phyloP scores from a whole-genome alignment of 1,139 yeast genomes.

The Sugiyamaella sp. region DNA sequence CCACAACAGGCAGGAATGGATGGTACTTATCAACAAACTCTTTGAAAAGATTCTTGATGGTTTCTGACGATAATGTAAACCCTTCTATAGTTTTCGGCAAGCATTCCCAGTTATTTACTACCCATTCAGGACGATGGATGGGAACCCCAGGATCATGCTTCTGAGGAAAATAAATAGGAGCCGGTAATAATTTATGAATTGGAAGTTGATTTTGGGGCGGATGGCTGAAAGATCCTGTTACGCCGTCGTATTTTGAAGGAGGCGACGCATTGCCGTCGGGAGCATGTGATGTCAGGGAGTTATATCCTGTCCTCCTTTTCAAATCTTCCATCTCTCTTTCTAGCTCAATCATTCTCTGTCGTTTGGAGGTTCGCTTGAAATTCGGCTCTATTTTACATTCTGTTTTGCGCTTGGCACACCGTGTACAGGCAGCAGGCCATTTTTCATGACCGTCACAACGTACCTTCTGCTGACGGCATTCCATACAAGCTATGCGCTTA shows the following conservation, averaged over 20 bases:
- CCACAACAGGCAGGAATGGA: constrained; percentile 85
- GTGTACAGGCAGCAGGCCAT: constrained; percentile 78
- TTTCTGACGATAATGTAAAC: constrained; percentile 59
- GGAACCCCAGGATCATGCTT: constrained; percentile 10
- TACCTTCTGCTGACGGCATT: constrained; percentile 92
- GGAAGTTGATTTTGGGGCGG: constrained; percentile 18
- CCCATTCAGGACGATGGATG: constrained; percentile 13
- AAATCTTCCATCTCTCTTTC: constrained; percentile 77
- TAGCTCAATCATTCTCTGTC: constrained; percentile 74
- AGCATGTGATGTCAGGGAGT: constrained; percentile 48
- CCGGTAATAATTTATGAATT: constrained; percentile 19
- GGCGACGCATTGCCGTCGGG: not conserved
- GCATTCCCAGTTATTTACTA: constrained; percentile 44
- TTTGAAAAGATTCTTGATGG: constrained; percentile 63
- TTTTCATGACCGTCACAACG: constrained; percentile 83
- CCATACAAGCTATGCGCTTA: constrained; percentile 87
- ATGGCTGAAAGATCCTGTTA: not conserved
- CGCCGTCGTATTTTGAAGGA: constrained; percentile 1
- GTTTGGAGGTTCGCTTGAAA: constrained; percentile 84
- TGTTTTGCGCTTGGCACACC: constrained; percentile 72
- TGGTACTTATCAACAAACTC: constrained; percentile 80
- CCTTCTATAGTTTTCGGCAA: constrained; percentile 70
- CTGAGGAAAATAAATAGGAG: constrained; percentile 20
- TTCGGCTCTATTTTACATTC: constrained; percentile 75
- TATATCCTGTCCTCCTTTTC: constrained; percentile 28